Evolutionary conservation across 805 yeast genomes (phyloP).

Genomic region (Priceomyces medius): DNA sequence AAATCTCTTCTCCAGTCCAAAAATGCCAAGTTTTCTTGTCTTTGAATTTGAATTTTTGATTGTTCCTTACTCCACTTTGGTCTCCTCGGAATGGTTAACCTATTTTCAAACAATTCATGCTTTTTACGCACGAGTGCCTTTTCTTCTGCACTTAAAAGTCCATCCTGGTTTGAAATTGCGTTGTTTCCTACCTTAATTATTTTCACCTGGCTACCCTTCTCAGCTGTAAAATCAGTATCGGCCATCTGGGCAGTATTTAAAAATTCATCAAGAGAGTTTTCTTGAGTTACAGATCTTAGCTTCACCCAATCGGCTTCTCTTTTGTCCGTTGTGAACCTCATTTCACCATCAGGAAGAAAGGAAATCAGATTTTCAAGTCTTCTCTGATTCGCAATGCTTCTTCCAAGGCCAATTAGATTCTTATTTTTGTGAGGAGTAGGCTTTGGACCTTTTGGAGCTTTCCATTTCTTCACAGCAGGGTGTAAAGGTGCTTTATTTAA

Average conservation of each 20-base stretch:
- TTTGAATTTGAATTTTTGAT: slow-evolving; percentile 74
- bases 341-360: slow-evolving; percentile 79
- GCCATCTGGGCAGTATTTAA: slow-evolving; percentile 93
- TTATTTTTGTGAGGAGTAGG: slow-evolving; percentile 82
- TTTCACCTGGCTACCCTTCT: slow-evolving; percentile 75
- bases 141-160: slow-evolving; percentile 64
- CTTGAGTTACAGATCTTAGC: slow-evolving; percentile 91
- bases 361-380: slow-evolving; percentile 66
- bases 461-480: slow-evolving; percentile 67
- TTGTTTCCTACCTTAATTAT: slow-evolving; percentile 72
- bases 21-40: slow-evolving; percentile 86
- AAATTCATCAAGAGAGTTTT: slow-evolving; percentile 89
- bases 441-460: slow-evolving; percentile 89
- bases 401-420: slow-evolving; percentile 81
- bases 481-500: slow-evolving; percentile 43
- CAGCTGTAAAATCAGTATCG: slow-evolving; percentile 94
- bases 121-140: slow-evolving; percentile 57
- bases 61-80: slow-evolving; percentile 79
- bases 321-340: slow-evolving; percentile 83
- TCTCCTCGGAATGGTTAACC: slow-evolving; percentile 86
- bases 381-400: slow-evolving; percentile 75
- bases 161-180: slow-evolving; percentile 37
- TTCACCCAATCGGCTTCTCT: slow-evolving; percentile 89
- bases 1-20: slow-evolving; percentile 91
- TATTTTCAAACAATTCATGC: slow-evolving; percentile 65